These are phyloP conservation scores for Malassezia arunalokei DNA, from an alignment of 1,284 basidiomycete species.

Conservation along the genomic window DNA sequence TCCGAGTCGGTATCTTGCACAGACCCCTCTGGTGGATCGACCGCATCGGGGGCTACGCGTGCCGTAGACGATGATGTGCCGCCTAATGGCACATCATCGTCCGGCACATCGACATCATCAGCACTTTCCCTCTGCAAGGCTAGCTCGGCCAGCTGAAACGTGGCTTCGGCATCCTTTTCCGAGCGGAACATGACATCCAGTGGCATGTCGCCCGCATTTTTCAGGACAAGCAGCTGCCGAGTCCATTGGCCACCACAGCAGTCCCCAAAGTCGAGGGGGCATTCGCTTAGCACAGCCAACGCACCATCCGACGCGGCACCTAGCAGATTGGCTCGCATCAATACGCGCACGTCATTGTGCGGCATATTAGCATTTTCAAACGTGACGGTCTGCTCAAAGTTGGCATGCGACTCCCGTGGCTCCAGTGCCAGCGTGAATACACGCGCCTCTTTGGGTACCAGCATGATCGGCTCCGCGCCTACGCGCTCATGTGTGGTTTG, in stretches of 20 bases:
- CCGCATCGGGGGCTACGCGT: background rate
- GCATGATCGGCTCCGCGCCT: constrained; percentile 19
- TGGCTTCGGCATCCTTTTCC: constrained; percentile 48
- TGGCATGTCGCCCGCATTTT: constrained; percentile 48
- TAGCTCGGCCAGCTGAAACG: constrained; percentile 49
- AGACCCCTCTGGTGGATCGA: background rate
- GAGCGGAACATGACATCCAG: constrained; percentile 49
- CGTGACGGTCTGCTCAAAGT: constrained; percentile 40
- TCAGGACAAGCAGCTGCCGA: constrained; percentile 48
- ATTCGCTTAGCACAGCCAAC: constrained; percentile 48
- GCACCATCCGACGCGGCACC: constrained; percentile 46
- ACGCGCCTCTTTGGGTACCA: constrained; percentile 20
- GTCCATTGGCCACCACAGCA: constrained; percentile 50
- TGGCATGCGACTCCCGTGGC: constrained; percentile 24
- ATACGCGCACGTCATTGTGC: constrained; percentile 29
- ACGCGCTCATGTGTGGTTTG: constrained; percentile 16
- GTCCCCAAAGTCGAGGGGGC: constrained; percentile 50
- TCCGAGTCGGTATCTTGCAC: background rate
- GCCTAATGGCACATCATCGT: constrained; percentile 19
- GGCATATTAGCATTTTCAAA: constrained; percentile 36
- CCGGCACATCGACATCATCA: constrained; percentile 18
- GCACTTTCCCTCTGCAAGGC: constrained; percentile 23
- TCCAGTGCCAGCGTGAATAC: constrained; percentile 9
- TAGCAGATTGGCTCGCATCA: constrained; percentile 42
- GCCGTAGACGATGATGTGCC: constrained; percentile 16